Evolutionary conservation across 768 basidiomycete species (phyloP).

Genomic region (Pisolithus microcarpus): DNA sequence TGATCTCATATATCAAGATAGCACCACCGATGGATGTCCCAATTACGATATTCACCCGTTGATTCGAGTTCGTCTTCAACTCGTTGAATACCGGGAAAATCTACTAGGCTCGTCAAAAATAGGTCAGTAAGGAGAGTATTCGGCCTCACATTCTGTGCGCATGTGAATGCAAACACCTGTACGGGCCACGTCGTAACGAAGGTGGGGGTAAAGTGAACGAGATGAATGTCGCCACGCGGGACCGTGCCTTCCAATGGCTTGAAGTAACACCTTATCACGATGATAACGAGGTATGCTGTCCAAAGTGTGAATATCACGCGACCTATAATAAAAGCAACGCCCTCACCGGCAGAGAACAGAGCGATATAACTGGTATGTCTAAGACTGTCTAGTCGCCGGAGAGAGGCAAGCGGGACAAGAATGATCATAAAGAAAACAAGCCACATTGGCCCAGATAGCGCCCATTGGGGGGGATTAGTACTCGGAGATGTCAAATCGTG

Average conservation of each 20-base stretch:
- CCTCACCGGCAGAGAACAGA: conserved; percentile 80
- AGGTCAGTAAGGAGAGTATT: neutral
- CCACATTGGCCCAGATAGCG: conserved; percentile 76
- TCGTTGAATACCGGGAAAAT: conserved; percentile 95
- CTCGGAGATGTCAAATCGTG: conserved; percentile 64
- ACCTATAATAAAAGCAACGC: conserved; percentile 1
- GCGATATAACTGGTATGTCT: conserved; percentile 90
- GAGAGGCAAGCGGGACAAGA: conserved; percentile 75
- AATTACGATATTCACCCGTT: conserved; percentile 82
- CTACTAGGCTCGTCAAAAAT: conserved; percentile 32
- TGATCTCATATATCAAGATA: conserved; percentile 77
- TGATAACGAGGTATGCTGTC: conserved; percentile 69
- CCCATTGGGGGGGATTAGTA: conserved; percentile 67
- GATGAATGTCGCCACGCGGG: conserved; percentile 56
- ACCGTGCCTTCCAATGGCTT: conserved; percentile 61
- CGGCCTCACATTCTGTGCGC: conserved; percentile 76
- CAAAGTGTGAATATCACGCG: neutral
- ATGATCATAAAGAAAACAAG: conserved; percentile 68
- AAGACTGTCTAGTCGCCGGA: conserved; percentile 77
- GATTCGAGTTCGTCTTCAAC: conserved; percentile 70
- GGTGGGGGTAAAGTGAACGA: conserved; percentile 66
- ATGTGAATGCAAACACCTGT: conserved; percentile 89
- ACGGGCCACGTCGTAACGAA: conserved; percentile 88
- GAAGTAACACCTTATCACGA: conserved; percentile 78
- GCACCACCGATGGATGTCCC: conserved; percentile 82